A percentile compares a stretch with the other conserved stretches of the same genome.
These are phyloP conservation scores for Thymus mandschuricus DNA, from an alignment of 257 asterid genomes.

Conservation along the genomic window DNA sequence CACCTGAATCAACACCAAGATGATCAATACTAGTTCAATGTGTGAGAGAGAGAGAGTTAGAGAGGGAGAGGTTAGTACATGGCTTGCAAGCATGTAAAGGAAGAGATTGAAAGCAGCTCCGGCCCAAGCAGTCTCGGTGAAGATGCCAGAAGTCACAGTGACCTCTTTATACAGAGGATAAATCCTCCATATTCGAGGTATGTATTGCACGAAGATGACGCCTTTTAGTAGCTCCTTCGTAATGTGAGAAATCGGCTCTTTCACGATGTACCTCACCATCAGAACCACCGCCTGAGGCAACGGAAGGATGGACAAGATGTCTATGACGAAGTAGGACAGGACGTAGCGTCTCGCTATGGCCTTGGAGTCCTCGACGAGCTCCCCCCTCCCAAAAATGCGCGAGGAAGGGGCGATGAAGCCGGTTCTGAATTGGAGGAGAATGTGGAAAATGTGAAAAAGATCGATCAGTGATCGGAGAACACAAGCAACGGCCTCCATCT, in stretches of 20 bases:
- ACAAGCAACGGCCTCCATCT: constrained; percentile 47
- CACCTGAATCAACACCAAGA: constrained; percentile 28
- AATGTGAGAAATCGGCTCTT: constrained; percentile 44
- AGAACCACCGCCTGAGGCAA: constrained; percentile 63
- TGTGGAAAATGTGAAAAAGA: constrained; percentile 58
- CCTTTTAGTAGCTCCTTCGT: constrained; percentile 48
- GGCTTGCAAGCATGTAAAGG: constrained; percentile 70
- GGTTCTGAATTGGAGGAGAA: constrained; percentile 61
- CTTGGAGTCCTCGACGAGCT: constrained; percentile 49
- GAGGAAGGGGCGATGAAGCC: constrained; percentile 63
- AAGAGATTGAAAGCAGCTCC: constrained; percentile 74
- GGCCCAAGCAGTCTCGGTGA: constrained; percentile 68
- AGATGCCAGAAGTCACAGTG: constrained; percentile 57
- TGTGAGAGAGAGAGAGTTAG: not conserved
- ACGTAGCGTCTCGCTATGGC: constrained; percentile 63
- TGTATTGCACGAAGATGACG: constrained; percentile 48
- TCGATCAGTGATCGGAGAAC: constrained; percentile 62
- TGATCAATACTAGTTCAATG: too few species aligned
- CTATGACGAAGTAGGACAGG: constrained; percentile 52
- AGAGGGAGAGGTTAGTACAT: constrained; percentile 33
- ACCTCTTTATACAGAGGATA: constrained; percentile 61
- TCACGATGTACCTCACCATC: constrained; percentile 33
- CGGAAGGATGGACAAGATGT: constrained; percentile 65
- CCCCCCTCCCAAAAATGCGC: constrained; percentile 73
- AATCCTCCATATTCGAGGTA: constrained; percentile 59